Conservation (phyloP, 768 basidiomycete species). For the Neoboletus magnificus region DNA sequence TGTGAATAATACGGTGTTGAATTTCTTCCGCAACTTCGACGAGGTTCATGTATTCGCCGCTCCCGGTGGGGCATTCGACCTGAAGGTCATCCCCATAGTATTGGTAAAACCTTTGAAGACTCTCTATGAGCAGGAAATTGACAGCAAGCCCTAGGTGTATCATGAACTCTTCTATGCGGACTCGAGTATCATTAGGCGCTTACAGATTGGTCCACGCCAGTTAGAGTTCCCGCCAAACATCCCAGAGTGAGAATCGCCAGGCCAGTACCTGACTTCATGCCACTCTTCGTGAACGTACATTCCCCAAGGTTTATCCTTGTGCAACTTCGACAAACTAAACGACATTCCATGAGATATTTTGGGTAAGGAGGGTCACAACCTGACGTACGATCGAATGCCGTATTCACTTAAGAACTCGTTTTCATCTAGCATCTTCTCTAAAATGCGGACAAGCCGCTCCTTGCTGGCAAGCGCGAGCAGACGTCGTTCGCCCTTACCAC, state of each 20-base stretch:
- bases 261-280: constrained; percentile 96
- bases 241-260: constrained; percentile 92
- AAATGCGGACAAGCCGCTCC: constrained; percentile 80
- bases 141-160: constrained; percentile 77
- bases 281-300: constrained; percentile 91
- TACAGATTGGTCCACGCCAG: constrained; percentile 90
- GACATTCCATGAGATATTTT: constrained; percentile 8
- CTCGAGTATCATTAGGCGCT: constrained; percentile 19
- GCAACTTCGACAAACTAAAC: constrained; percentile 79
- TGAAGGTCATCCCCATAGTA: constrained; percentile 93
- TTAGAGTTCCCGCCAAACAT: constrained; percentile 99
- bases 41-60: constrained; percentile 97
- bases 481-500: constrained; percentile 81
- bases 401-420: constrained; percentile 95
- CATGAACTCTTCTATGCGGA: neutral
- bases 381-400: constrained; percentile 88
- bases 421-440: constrained; percentile 97
- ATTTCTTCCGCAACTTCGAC: constrained; percentile 95
- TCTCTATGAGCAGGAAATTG: constrained; percentile 94
- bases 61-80: constrained; percentile 95
- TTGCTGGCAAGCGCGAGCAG: constrained; percentile 89
- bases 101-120: constrained; percentile 94
- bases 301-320: constrained; percentile 91
- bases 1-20: constrained; percentile 98
- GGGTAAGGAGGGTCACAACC: neutral